These are phyloP conservation scores for Cicer bijugum DNA, from an alignment of 306 rosid species.

Conservation along the genomic window DNA sequence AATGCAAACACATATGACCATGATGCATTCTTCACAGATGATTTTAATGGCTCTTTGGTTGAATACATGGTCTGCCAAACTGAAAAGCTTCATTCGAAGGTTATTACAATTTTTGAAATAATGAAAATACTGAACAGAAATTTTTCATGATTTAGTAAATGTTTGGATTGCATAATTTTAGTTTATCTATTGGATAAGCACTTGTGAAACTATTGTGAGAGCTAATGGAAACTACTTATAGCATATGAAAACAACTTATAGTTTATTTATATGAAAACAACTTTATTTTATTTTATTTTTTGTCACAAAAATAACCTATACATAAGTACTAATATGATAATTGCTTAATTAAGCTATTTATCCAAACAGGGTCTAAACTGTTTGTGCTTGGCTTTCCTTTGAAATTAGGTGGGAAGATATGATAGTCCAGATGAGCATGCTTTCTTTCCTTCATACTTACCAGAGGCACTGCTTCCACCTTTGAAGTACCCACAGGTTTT, in stretches of 20 bases:
- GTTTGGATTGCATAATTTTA: too few relatives aligned
- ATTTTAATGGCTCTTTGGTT: constrained; percentile 64
- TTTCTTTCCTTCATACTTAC: constrained; percentile 55
- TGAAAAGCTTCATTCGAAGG: constrained; percentile 76
- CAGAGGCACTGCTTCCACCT: constrained; percentile 65
- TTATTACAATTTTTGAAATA: constrained; percentile 36
- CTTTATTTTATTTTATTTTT: too few relatives aligned
- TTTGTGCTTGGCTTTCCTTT: constrained; percentile 40
- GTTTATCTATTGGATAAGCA: too few relatives aligned
- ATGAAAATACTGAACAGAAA: constrained; percentile 15
- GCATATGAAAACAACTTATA: too few relatives aligned
- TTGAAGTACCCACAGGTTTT: constrained; percentile 69
- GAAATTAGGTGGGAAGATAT: constrained; percentile 71
- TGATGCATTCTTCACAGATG: constrained; percentile 56
- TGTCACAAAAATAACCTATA: too few relatives aligned
- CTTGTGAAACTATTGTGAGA: too few relatives aligned
- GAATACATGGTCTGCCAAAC: constrained; percentile 67
- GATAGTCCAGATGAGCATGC: constrained; percentile 71
- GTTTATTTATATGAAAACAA: too few relatives aligned
- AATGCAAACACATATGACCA: constrained; percentile 60
- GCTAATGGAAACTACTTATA: too few relatives aligned
- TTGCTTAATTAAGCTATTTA: too few relatives aligned
- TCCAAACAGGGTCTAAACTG: not conserved
- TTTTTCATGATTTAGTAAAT: not conserved
- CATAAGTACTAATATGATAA: too few relatives aligned